Evolutionary conservation across 768 basidiomycete species (phyloP).

Genomic region (Lyophyllum atratum): DNA sequence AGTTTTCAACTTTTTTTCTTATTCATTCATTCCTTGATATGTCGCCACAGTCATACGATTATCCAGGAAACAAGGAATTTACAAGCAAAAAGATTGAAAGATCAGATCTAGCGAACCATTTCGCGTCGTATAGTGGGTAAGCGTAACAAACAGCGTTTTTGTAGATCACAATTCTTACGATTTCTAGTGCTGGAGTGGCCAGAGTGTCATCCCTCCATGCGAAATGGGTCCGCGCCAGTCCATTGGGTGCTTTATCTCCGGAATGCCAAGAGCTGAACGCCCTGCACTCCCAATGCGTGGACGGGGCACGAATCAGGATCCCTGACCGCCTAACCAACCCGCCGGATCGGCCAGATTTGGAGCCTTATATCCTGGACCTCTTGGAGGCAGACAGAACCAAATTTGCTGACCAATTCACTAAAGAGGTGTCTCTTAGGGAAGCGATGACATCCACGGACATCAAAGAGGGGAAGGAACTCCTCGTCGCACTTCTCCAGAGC

Average conservation of each 20-base stretch:
- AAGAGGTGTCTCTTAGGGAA: slow-evolving; percentile 22
- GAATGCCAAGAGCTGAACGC: slow-evolving; percentile 76
- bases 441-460: slow-evolving; percentile 24
- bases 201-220: slow-evolving; percentile 56
- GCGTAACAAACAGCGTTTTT: slow-evolving; percentile 8
- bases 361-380: slow-evolving; percentile 51
- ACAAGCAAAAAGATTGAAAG: slow-evolving; percentile 49
- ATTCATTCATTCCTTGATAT: background rate
- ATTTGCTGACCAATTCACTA: slow-evolving; percentile 48
- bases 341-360: slow-evolving; percentile 41
- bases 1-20: slow-evolving; percentile 1
- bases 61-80: slow-evolving; percentile 63
- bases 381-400: slow-evolving; percentile 45
- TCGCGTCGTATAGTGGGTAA: slow-evolving; percentile 65
- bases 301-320: slow-evolving; percentile 62
- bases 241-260: slow-evolving; percentile 56
- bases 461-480: slow-evolving; percentile 42
- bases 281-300: slow-evolving; percentile 69
- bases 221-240: slow-evolving; percentile 58
- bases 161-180: slow-evolving; percentile 4
- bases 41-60: slow-evolving; percentile 58
- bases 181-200: slow-evolving; percentile 54
- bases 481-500: slow-evolving; percentile 49
- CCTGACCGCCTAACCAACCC: slow-evolving; percentile 56
- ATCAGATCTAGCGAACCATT: slow-evolving; percentile 62